Evolutionary conservation across 2,329 filamentous ascomycete genomes (phyloP), one percentile per base, ranked within the genome.

Genomic region (Phaeosphaeria sp.): DNA sequence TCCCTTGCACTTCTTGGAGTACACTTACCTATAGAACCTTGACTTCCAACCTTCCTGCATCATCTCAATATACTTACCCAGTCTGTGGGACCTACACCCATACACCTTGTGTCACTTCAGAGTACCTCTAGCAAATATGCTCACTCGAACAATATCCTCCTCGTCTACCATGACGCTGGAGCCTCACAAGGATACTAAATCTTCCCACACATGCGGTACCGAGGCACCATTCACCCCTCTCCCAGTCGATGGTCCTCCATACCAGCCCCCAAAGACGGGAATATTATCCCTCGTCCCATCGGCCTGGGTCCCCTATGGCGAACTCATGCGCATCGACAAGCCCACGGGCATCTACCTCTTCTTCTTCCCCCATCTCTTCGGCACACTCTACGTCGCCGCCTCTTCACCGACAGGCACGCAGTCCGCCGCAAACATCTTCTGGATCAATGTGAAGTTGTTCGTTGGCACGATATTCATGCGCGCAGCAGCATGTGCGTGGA

Each of bases 241-340:
- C 30, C 30, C 30, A 11, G 13, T 36, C 30, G 30, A 36, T 11
- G 30, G 30, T 36, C 30, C 30, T 36, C 30, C 30, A 36, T 47
- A 47, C 23, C 21, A 27, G 3, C 44, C 44, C 21, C 44, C 44
- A 23, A 47, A 15, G 21, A 23, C 44, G 6, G 44, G 44, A 11
- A n/a, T 47, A 4, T 10, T 47, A 7, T 25, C 44, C 11, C 23
- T 5, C 22, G 21, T 47, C 21, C 30, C 49, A 15, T 23, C 50
- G 20, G 58, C 58, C 15, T 60, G 52, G 52, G 17, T 46, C 33
- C 56, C 56, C 7, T 59, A 56, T 27, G 13, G 47, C 22, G 57
- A 87, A 65, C 75, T 86, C 15, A 78, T 84, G 52, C 83, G 84
- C 17, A 72, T 86, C 18, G 50, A 41, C 55, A 60, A 58, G 50